Percentiles rank a stretch among this genome's conserved stretches.
phyloP scores from a whole-genome alignment of 257 asterid species.

The Forsythia suspensa region DNA sequence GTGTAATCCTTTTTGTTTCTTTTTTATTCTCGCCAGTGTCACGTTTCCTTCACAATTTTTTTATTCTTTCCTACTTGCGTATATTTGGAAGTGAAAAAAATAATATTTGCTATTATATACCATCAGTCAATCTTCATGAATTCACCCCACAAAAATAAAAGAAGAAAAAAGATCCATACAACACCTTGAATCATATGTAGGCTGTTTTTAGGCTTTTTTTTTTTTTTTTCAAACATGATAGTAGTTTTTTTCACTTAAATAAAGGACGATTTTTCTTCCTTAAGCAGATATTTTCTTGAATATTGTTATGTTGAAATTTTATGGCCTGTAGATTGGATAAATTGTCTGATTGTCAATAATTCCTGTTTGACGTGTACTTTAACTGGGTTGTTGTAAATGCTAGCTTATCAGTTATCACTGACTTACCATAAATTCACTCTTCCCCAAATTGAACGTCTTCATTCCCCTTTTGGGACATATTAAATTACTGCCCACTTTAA shows the following conservation, averaged over 20 bases:
- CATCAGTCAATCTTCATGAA: neutral
- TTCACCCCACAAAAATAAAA: neutral
- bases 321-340: neutral
- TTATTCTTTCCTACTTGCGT: neutral
- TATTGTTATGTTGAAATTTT: neutral
- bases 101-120: neutral
- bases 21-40: neutral
- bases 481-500: neutral
- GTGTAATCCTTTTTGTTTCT: neutral
- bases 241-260: neutral
- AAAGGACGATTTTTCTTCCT: neutral
- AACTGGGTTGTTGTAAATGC: neutral
- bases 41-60: neutral
- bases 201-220: neutral
- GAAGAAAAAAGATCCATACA: neutral
- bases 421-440: neutral
- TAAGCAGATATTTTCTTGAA: slow-evolving; percentile 1
- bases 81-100: neutral
- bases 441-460: neutral
- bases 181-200: neutral
- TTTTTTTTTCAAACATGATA: neutral
- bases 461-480: neutral
- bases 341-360: neutral
- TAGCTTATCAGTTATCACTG: neutral
- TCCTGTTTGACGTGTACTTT: neutral